Evolutionary conservation across 257 asterid genomes (phyloP), one percentile per base, ranked within the genome.

Genomic region (Rhazya stricta): DNA sequence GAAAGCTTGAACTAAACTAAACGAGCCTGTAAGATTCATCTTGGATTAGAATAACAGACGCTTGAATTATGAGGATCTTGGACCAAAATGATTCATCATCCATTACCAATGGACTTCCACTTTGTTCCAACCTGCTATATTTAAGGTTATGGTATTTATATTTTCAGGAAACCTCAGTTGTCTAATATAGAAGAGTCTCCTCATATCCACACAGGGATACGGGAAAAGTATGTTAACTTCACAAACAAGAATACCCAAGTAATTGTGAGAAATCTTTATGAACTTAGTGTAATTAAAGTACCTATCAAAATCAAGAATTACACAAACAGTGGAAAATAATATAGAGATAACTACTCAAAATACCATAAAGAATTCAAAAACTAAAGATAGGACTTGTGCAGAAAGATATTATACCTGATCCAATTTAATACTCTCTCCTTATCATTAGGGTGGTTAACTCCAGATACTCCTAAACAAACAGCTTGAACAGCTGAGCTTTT

Each of bases 381-480:
- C 42, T 27, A 29, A 61, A 4, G 41, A 67, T 29, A 65, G 51
- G 50, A 70, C 32, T 74, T 80, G 68, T 60, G 69, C 72, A 79
- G 45, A 27, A 45, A 50, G 71, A 65, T 34, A 56, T 32, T 86
- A 67, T 34, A 91, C 98, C 98, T 90, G 80, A 94, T 83, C 97
- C 98, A 91, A 73, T 80, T 91, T 80, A 87, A 74, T 76, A 92
- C 83, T 82, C 86, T 90, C 67, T 88, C 89, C 88, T 90, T 87
- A 84, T 94, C 99, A 9, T 80, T 87, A 16, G 90, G 92, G 85
- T 90, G 95, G 79, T 92, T 94, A 79, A 94, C 96, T 63, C 98
- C 99, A 45, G 99, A 94, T 79, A 94, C 88, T 62, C 97, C 97
- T 80, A 94, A 90, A 83, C 96, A 91, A 77, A 94, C 86, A 71